Conservation (phyloP, 2,329 filamentous ascomycete species). For the Thielaviopsis musarum region DNA sequence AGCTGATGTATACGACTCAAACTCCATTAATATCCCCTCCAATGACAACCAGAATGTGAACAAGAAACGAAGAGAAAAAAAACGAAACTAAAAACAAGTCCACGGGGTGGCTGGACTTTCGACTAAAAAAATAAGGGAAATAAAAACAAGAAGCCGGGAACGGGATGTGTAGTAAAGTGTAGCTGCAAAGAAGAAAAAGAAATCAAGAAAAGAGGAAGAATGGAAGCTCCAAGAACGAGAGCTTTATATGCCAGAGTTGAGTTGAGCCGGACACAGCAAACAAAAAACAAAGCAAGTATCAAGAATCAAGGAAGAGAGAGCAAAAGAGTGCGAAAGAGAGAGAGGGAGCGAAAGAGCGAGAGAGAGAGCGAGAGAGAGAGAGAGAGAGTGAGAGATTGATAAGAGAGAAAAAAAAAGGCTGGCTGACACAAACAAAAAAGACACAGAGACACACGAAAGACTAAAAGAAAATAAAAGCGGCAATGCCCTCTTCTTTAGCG, state of each 20-base stretch:
- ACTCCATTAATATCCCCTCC: slow-evolving; percentile 9
- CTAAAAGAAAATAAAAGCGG: slow-evolving; percentile 3
- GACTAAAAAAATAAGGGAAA: not conserved
- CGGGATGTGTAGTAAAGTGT: slow-evolving; percentile 6
- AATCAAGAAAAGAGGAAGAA: not conserved
- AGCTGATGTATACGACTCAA: slow-evolving; percentile 8
- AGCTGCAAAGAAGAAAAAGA: slow-evolving; percentile 8
- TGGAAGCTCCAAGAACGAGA: not conserved
- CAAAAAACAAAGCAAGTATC: slow-evolving; percentile 9
- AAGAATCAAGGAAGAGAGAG: slow-evolving; percentile 5
- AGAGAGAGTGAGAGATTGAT: not conserved
- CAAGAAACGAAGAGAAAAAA: slow-evolving; percentile 2
- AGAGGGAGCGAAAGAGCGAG: not conserved
- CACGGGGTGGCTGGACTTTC: slow-evolving; percentile 1
- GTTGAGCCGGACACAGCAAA: slow-evolving; percentile 3
- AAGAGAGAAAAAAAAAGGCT: slow-evolving; percentile 1
- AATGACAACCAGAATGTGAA: slow-evolving; percentile 6
- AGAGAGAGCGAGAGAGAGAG: not conserved
- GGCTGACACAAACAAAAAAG: not conserved
- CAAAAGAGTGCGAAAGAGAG: slow-evolving; percentile 3
- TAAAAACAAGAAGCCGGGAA: slow-evolving; percentile 1
- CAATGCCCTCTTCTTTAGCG: slow-evolving; percentile 38
- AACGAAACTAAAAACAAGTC: slow-evolving; percentile 5
- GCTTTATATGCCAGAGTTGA: slow-evolving; percentile 1
- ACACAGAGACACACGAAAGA: not conserved